These are phyloP conservation scores for Elsinoe fawcettii DNA, from an alignment of 2,329 filamentous ascomycete species.

Conservation along the genomic window DNA sequence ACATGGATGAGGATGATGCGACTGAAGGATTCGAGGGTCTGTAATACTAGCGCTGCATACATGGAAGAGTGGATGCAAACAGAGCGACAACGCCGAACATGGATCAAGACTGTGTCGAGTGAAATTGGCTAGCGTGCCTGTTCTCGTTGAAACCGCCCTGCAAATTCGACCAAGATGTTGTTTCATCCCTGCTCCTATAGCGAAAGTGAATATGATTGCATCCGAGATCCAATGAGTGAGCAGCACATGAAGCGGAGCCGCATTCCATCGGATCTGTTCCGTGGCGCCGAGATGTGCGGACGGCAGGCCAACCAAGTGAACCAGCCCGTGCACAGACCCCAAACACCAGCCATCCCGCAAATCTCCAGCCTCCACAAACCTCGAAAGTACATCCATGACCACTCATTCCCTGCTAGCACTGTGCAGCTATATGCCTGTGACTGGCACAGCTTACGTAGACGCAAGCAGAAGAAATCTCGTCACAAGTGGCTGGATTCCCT, in stretches of 20 bases:
- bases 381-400: neutral
- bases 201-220: neutral
- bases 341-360: conserved; percentile 3
- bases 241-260: neutral
- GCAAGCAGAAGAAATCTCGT: neutral
- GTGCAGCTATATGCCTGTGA: neutral
- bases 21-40: conserved; percentile 87
- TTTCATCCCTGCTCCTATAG: neutral
- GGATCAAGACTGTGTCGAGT: neutral
- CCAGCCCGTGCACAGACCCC: neutral
- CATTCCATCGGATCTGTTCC: neutral
- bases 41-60: conserved; percentile 42
- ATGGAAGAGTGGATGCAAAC: neutral
- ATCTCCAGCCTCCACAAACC: conserved; percentile 4
- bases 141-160: neutral
- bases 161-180: neutral
- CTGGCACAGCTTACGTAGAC: conserved; percentile 9
- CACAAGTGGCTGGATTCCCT: conserved; percentile 13
- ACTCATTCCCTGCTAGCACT: conserved; percentile 3
- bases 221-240: neutral
- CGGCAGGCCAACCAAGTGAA: neutral
- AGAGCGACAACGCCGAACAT: neutral
- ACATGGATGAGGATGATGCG: conserved; percentile 92
- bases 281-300: conserved; percentile 4
- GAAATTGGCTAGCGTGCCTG: neutral